Percentiles rank a stretch among this genome's conserved stretches.
Evolutionary conservation across 2,329 filamentous ascomycete species (phyloP).

Genomic region (Ophiostoma quercus): DNA sequence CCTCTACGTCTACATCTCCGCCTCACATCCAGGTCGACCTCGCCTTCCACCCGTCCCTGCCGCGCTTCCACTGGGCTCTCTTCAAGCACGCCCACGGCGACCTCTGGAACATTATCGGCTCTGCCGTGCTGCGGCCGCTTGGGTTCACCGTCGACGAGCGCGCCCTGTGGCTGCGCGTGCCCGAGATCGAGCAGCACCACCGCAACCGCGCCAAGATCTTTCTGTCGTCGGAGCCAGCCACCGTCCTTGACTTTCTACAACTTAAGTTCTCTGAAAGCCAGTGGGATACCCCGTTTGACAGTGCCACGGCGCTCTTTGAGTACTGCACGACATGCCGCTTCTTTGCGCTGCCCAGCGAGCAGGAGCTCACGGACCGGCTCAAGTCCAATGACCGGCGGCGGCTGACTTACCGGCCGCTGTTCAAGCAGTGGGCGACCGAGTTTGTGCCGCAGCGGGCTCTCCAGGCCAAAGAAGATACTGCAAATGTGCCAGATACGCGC

Average conservation of each 20-base stretch:
- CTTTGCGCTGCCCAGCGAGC: constrained; percentile 44
- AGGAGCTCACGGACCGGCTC: constrained; percentile 23
- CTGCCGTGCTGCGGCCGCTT: constrained; percentile 57
- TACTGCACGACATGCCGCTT: constrained; percentile 56
- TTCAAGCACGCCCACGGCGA: constrained; percentile 72
- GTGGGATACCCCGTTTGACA: constrained; percentile 53
- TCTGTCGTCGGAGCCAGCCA: constrained; percentile 52
- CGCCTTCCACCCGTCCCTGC: constrained; percentile 43
- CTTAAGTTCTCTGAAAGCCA: constrained; percentile 47
- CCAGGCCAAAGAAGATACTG: background rate
- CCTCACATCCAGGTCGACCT: constrained; percentile 63
- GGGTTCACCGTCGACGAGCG: constrained; percentile 62
- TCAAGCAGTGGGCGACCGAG: constrained; percentile 55
- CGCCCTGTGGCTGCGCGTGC: constrained; percentile 60
- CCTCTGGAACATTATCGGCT: constrained; percentile 59
- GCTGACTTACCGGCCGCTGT: constrained; percentile 51
- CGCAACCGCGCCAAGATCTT: constrained; percentile 53
- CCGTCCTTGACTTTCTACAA: constrained; percentile 59
- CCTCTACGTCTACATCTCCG: background rate
- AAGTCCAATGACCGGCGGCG: constrained; percentile 55
- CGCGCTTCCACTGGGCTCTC: constrained; percentile 54
- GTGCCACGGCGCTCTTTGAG: constrained; percentile 53
- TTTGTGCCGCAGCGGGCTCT: constrained; percentile 48
- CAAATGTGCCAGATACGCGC: constrained; percentile 30
- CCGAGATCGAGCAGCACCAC: constrained; percentile 59